These are phyloP conservation scores for Aplosporella prunicola DNA, from an alignment of 2,329 filamentous ascomycete genomes.

Conservation along the genomic window DNA sequence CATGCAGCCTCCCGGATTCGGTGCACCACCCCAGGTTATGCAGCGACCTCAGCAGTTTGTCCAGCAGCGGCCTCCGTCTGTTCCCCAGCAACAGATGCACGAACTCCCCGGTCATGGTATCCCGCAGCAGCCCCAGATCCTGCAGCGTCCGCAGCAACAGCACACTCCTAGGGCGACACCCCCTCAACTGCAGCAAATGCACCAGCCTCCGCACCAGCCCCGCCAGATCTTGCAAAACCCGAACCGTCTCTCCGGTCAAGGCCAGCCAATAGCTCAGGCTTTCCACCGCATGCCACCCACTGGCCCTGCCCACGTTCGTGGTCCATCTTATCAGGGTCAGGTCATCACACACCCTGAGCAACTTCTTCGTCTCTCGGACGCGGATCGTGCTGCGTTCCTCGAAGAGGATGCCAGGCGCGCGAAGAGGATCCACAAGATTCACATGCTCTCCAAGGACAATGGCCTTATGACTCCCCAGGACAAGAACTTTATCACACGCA, in stretches of 20 bases:
- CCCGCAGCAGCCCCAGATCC: slow-evolving; percentile 24
- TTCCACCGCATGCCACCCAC: slow-evolving; percentile 22
- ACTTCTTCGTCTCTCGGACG: slow-evolving; percentile 66
- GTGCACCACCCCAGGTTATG: slow-evolving; percentile 36
- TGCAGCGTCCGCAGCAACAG: slow-evolving; percentile 27
- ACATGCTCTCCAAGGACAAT: slow-evolving; percentile 84
- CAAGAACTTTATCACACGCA: slow-evolving; percentile 98
- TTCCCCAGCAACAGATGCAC: slow-evolving; percentile 32
- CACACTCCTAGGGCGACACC: slow-evolving; percentile 13
- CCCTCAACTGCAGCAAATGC: slow-evolving; percentile 29
- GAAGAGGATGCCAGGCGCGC: slow-evolving; percentile 89
- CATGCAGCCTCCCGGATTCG: slow-evolving; percentile 19
- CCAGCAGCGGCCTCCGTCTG: slow-evolving; percentile 30
- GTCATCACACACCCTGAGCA: slow-evolving; percentile 62
- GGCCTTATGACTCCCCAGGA: slow-evolving; percentile 98
- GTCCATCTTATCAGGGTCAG: slow-evolving; percentile 40
- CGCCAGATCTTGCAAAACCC: slow-evolving; percentile 75
- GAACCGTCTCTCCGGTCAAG: slow-evolving; percentile 48
- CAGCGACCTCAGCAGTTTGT: slow-evolving; percentile 37
- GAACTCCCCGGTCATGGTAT: slow-evolving; percentile 33
- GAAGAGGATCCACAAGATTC: slow-evolving; percentile 98
- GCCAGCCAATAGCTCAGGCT: slow-evolving; percentile 27
- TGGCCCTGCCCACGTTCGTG: slow-evolving; percentile 29
- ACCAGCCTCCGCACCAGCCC: slow-evolving; percentile 39
- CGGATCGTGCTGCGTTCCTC: slow-evolving; percentile 74